phyloP scores from a whole-genome alignment of 148 eudicot genomes.

The Linanthus parryae region DNA sequence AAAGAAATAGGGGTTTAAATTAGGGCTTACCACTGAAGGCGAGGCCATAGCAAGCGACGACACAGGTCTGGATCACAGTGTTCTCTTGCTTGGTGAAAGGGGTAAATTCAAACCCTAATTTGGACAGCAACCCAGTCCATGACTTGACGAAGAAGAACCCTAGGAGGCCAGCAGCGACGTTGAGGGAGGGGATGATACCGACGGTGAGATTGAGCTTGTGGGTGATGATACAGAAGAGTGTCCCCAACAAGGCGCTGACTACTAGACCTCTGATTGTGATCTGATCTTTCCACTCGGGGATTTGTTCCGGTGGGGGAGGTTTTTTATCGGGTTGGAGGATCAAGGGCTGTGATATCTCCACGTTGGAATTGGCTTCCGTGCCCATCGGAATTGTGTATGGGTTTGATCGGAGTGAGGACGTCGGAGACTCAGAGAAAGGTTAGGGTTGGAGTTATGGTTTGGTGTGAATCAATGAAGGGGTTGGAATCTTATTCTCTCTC shows the following conservation, averaged over 20 bases:
- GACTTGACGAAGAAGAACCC: slow-evolving; percentile 85
- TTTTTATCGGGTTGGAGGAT: slow-evolving; percentile 8
- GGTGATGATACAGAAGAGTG: slow-evolving; percentile 72
- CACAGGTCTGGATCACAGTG: slow-evolving; percentile 89
- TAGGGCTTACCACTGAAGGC: slow-evolving; percentile 69
- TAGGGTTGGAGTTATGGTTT: too few relatives aligned
- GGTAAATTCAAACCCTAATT: slow-evolving; percentile 41
- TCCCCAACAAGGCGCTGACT: slow-evolving; percentile 64
- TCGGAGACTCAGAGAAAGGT: background rate
- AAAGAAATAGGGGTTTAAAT: too few relatives aligned
- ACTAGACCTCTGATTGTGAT: slow-evolving; percentile 67
- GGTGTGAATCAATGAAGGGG: too few relatives aligned
- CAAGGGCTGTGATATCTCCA: slow-evolving; percentile 56
- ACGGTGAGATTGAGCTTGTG: slow-evolving; percentile 86
- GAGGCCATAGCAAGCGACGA: slow-evolving; percentile 90
- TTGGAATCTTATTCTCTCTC: too few relatives aligned
- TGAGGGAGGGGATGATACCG: slow-evolving; percentile 86
- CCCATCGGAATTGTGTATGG: slow-evolving; percentile 38
- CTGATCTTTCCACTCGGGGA: slow-evolving; percentile 87
- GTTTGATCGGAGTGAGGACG: background rate
- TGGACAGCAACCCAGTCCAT: slow-evolving; percentile 52
- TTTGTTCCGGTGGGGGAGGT: slow-evolving; percentile 16
- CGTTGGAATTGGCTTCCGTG: slow-evolving; percentile 15
- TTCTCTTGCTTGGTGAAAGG: slow-evolving; percentile 87
- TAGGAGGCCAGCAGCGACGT: slow-evolving; percentile 84